Evolutionary conservation across 2,329 filamentous ascomycete genomes (phyloP), one percentile per base, ranked within the genome.

Genomic region (Aspergillus terreus): DNA sequence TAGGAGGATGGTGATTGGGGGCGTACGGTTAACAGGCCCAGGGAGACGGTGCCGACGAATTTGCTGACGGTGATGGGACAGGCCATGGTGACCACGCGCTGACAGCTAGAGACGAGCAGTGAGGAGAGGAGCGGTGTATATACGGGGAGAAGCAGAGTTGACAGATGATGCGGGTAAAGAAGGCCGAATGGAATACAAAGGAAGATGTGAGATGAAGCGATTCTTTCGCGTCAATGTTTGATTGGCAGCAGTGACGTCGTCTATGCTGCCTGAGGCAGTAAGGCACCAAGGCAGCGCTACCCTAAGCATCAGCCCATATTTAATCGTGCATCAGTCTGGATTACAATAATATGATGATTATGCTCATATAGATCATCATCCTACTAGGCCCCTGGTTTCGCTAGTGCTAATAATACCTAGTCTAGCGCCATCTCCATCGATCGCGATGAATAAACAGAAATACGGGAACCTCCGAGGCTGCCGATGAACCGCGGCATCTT

Each of bases 21-120:
- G n/a, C 87, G 65, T 82, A 95, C 91, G 53, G 91, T 96, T 71
- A 95, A 76, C 51, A 96, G 81, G 57, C 92, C 92, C 52, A 96
- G 80, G 63, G 87, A 92, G 60, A 95, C 83, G 48, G 90, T 94
- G 66, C 92, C 92, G 61, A 96, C 87, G 71, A 96, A 96, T 77
- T 97, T 96, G 76, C 88, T 84, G 71, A 87, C 76, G 50, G 89
- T 85, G 66, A 96, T 83, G 64, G 79, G 84, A 62, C 81, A 82
- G 62, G 83, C 79, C 82, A 90, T 88, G 72, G 67, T 78, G 61
- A 35, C 14, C 35, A n/a, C 9, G 19, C 14, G 35, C 35, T 1
- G 12, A 38, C 14, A 2, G 5, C 6, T 38, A 5, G 12, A n/a
- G 12, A 38, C 2, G 15, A 17, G 23, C 23, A 15, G 14, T 6